Percentiles rank a stretch among this genome's conserved stretches.
Evolutionary conservation across 768 basidiomycete genomes (phyloP).

Genomic region (Psilocybe cubensis): DNA sequence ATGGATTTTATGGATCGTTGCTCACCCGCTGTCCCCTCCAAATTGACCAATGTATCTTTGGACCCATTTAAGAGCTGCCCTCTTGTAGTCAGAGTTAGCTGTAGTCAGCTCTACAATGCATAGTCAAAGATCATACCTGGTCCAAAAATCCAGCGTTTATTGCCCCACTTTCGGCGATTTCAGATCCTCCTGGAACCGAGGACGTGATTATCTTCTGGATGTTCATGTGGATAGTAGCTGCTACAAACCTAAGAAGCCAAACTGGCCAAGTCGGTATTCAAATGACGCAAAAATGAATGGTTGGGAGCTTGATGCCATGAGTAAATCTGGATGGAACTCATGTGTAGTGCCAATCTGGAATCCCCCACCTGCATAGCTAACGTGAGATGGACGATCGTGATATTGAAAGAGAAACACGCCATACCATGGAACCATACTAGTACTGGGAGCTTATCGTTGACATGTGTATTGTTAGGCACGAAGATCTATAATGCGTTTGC

Average conservation of each 20-base stretch:
- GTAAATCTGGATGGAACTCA: conserved; percentile 32
- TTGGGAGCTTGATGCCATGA: conserved; percentile 31
- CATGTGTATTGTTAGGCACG: conserved; percentile 30
- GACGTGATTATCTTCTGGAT: background rate
- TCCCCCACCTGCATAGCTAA: conserved; percentile 37
- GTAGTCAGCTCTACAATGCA: too few relatives aligned
- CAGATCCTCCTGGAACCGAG: conserved; percentile 31
- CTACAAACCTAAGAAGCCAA: conserved; percentile 41
- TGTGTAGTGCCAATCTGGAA: conserved; percentile 40
- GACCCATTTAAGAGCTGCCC: conserved; percentile 41
- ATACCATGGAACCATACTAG: conserved; percentile 47
- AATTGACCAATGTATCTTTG: conserved; percentile 39
- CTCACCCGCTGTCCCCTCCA: conserved; percentile 39
- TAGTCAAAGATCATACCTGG: too few relatives aligned
- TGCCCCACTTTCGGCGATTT: conserved; percentile 33
- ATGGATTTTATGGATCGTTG: background rate
- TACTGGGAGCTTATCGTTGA: conserved; percentile 34
- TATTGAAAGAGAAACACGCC: conserved; percentile 1
- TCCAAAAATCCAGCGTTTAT: conserved; percentile 45
- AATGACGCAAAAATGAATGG: conserved; percentile 45
- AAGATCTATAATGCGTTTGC: conserved; percentile 29
- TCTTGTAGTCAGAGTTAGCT: too few relatives aligned
- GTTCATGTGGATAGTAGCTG: too few relatives aligned
- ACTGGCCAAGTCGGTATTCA: conserved; percentile 44
- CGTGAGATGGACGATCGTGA: background rate